Conservation (phyloP, 192 early-diverging fungal genomes). For the Mortierella hygrophila region DNA sequence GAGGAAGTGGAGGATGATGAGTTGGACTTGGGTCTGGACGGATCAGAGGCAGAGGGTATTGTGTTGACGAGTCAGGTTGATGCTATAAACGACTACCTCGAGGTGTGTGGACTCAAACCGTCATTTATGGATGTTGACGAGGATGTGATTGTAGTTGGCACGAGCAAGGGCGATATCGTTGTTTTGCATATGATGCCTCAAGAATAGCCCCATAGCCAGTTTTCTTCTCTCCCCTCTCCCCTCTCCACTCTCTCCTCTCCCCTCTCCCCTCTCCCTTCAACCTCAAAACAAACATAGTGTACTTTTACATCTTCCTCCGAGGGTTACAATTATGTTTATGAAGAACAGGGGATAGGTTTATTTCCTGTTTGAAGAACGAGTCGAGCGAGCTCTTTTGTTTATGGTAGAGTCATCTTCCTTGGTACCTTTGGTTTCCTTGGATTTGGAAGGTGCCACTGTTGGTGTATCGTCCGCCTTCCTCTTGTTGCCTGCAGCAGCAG, state of each 20-base stretch:
- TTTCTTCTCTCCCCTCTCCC: too few species aligned
- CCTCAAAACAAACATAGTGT: not conserved
- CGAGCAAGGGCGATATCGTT: constrained; percentile 51
- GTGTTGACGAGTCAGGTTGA: constrained; percentile 35
- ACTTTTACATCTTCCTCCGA: not conserved
- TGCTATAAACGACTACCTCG: constrained; percentile 24
- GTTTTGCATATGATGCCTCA: constrained; percentile 32
- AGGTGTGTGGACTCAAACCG: constrained; percentile 43
- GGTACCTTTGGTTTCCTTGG: not conserved
- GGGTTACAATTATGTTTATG: not conserved
- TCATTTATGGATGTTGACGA: constrained; percentile 56
- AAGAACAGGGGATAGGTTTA: not conserved
- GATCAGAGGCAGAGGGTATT: constrained; percentile 20
- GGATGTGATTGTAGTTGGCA: constrained; percentile 47
- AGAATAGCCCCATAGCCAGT: not conserved
- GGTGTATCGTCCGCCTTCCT: not conserved
- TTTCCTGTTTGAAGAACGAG: not conserved
- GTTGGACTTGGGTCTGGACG: not conserved
- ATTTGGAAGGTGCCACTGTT: not conserved
- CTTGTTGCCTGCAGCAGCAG: not conserved
- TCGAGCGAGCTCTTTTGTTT: not conserved
- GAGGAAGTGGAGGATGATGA: not conserved
- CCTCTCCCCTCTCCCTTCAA: not conserved
- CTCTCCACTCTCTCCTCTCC: not conserved
- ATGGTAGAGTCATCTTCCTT: not conserved